Percentiles rank a stretch among this genome's conserved stretches.
These are phyloP conservation scores for Carex arenaria DNA, from an alignment of 202 grass and related monocot species.

Conservation along the genomic window DNA sequence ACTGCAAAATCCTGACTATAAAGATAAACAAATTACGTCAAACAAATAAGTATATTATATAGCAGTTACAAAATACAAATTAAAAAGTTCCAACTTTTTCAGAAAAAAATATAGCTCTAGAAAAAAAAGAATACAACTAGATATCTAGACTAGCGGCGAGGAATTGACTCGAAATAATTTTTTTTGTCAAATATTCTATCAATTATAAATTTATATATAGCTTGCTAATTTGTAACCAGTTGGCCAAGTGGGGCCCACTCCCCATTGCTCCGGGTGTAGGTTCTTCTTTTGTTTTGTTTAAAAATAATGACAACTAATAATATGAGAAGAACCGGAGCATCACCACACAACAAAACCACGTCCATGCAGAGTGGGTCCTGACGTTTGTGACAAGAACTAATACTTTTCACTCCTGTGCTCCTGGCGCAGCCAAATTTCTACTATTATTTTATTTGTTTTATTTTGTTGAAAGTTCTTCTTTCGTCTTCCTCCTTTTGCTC, in stretches of 20 bases:
- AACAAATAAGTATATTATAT: neutral
- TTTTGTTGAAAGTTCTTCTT: neutral
- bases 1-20: neutral
- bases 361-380: neutral
- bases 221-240: neutral
- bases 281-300: neutral
- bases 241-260: neutral
- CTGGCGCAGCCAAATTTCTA: neutral
- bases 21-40: neutral
- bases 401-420: neutral
- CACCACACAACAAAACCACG: neutral
- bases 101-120: neutral
- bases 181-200: neutral
- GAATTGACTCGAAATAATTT: neutral
- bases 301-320: neutral
- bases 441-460: neutral
- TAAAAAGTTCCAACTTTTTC: neutral
- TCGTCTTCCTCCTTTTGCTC: neutral
- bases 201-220: too few species aligned
- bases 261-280: neutral
- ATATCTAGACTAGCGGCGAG: neutral
- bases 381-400: neutral
- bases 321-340: neutral
- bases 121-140: neutral
- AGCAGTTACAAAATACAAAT: neutral